These are phyloP conservation scores for Drechslerella coelobrocha DNA, from an alignment of 2,329 filamentous ascomycete genomes.

Conservation along the genomic window DNA sequence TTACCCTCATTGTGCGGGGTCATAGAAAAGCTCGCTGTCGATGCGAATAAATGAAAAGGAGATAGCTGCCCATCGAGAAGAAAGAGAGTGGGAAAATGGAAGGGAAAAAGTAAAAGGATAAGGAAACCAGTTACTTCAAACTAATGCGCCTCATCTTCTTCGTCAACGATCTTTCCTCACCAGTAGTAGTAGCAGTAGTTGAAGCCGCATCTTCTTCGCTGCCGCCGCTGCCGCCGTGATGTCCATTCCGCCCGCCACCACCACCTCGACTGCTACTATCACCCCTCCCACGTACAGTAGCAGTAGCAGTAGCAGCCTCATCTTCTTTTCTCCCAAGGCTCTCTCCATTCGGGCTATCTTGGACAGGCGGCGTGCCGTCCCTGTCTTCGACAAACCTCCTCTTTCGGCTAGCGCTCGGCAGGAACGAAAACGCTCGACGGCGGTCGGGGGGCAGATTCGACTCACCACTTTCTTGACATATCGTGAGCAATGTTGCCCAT, in stretches of 20 bases:
- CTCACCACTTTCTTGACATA: constrained; percentile 97
- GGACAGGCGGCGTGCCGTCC: constrained; percentile 24
- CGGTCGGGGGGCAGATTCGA: constrained; percentile 65
- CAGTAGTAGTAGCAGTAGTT: constrained; percentile 20
- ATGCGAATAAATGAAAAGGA: constrained; percentile 9
- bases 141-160: constrained; percentile 56
- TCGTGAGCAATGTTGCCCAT: constrained; percentile 91
- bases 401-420: constrained; percentile 50
- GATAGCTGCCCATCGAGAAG: constrained; percentile 1
- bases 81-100: neutral
- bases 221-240: neutral
- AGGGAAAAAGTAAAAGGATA: neutral
- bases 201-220: neutral
- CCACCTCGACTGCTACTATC: constrained; percentile 5
- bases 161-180: constrained; percentile 54
- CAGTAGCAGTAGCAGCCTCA: neutral
- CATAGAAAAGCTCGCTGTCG: too few relatives aligned
- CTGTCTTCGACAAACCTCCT: constrained; percentile 44
- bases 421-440: constrained; percentile 46
- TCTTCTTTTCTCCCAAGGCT: constrained; percentile 20
- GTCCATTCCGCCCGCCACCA: neutral
- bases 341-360: constrained; percentile 18
- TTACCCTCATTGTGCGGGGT: neutral
- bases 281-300: neutral
- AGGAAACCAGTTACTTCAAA: constrained; percentile 51